These are phyloP conservation scores for Panaeolus papilionaceus DNA, from an alignment of 768 basidiomycete genomes.

Conservation along the genomic window DNA sequence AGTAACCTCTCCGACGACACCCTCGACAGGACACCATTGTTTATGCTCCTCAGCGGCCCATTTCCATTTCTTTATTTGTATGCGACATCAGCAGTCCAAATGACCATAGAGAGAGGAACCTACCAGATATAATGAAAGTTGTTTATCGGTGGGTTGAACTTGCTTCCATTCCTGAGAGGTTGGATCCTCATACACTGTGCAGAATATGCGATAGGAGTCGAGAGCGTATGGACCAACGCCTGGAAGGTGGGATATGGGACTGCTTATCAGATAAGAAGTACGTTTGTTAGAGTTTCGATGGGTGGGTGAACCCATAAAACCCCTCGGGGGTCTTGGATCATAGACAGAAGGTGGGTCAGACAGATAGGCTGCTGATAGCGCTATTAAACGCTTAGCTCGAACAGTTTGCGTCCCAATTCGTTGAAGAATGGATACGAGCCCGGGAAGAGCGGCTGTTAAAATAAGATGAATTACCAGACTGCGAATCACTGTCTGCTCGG, in stretches of 20 bases:
- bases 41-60: conserved; percentile 66
- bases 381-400: conserved; percentile 61
- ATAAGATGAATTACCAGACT: conserved; percentile 2
- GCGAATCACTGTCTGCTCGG: not conserved
- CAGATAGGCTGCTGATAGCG: conserved; percentile 58
- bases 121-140: conserved; percentile 70
- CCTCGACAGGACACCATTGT: conserved; percentile 55
- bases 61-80: conserved; percentile 62
- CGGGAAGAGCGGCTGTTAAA: conserved; percentile 45
- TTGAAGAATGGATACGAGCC: conserved; percentile 52
- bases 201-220: conserved; percentile 81
- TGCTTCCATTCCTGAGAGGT: conserved; percentile 61
- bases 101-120: conserved; percentile 28
- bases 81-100: not conserved
- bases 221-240: conserved; percentile 76
- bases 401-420: conserved; percentile 65
- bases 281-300: conserved; percentile 25
- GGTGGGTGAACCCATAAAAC: conserved; percentile 18
- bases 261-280: conserved; percentile 44
- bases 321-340: conserved; percentile 40
- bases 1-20: conserved; percentile 45
- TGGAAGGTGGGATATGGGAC: conserved; percentile 62
- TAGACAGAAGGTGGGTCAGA: conserved; percentile 44
- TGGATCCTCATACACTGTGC: conserved; percentile 38
- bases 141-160: conserved; percentile 72